These are phyloP conservation scores for Globisporangium apiculatum DNA, from an alignment of 352 stramenopile species.

Conservation along the genomic window DNA sequence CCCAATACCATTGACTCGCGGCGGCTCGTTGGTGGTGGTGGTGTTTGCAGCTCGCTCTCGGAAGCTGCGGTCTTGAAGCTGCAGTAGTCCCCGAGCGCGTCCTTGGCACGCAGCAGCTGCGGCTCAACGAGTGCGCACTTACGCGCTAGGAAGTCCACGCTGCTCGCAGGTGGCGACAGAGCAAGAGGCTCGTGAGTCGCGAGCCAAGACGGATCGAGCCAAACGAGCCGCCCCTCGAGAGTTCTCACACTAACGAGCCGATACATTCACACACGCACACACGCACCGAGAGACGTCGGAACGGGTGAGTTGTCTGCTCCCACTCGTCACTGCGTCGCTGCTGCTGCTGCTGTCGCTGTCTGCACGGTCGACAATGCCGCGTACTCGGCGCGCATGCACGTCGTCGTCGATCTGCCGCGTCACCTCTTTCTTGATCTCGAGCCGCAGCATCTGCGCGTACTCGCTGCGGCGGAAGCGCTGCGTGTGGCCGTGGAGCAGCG, in stretches of 20 bases:
- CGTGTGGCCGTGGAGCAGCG: conserved; percentile 51
- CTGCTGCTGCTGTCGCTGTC: not conserved
- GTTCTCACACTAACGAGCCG: not conserved
- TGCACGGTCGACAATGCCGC: not conserved
- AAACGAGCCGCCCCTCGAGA: not conserved
- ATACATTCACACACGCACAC: not conserved
- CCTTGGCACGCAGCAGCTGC: conserved; percentile 23
- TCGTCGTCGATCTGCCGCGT: conserved; percentile 56
- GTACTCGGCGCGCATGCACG: conserved; percentile 17
- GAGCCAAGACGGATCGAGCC: no score
- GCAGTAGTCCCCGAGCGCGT: conserved; percentile 45
- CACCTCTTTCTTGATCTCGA: conserved; percentile 74
- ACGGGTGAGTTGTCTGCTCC: not conserved
- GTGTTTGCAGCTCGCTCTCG: no score
- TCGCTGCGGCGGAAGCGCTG: conserved; percentile 55
- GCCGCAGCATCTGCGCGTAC: conserved; percentile 54
- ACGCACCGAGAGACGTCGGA: conserved; percentile 6
- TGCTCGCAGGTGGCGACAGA: not conserved
- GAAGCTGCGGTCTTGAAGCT: conserved; percentile 37
- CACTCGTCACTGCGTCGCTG: not conserved
- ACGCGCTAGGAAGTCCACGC: conserved; percentile 35
- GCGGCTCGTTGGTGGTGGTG: conserved; percentile 10
- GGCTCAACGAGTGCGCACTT: conserved; percentile 47
- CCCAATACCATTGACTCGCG: conserved; percentile 40
- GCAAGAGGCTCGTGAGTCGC: no score